phyloP scores from a whole-genome alignment of 306 rosid genomes.

The Lathyrus aphaca region DNA sequence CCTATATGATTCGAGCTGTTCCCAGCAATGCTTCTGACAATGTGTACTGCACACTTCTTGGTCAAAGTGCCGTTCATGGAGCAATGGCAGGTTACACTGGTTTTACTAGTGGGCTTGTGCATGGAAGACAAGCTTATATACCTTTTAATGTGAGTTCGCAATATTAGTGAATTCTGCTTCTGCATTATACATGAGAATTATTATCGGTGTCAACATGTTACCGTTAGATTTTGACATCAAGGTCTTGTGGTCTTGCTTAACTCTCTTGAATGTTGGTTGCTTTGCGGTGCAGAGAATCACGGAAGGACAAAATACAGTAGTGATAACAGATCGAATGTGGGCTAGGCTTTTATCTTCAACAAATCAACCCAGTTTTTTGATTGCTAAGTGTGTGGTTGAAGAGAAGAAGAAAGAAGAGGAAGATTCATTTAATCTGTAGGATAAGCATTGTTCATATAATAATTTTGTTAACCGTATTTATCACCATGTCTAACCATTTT shows the following conservation, averaged over 20 bases:
- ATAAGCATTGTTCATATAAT: constrained; percentile 32
- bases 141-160: constrained; percentile 77
- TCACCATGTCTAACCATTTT: constrained; percentile 21
- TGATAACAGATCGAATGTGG: constrained; percentile 97
- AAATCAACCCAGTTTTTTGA: constrained; percentile 83
- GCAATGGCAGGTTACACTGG: constrained; percentile 99
- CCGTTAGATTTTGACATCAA: background rate
- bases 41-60: constrained; percentile 90
- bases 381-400: constrained; percentile 49
- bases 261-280: background rate
- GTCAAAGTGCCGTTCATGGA: constrained; percentile 96
- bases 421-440: constrained; percentile 11
- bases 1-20: constrained; percentile 93
- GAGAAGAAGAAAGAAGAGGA: constrained; percentile 52
- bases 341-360: constrained; percentile 95
- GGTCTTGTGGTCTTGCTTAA: background rate
- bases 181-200: constrained; percentile 14
- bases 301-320: constrained; percentile 76
- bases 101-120: constrained; percentile 77
- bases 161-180: constrained; percentile 23
- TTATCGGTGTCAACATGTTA: too few relatives aligned
- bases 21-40: constrained; percentile 97
- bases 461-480: constrained; percentile 33
- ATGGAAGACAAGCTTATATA: constrained; percentile 87
- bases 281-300: constrained; percentile 66